Percentiles rank a stretch among this genome's conserved stretches.
Evolutionary conservation across 441 rosid genomes (phyloP).

Genomic region (Corymbia calophylla): DNA sequence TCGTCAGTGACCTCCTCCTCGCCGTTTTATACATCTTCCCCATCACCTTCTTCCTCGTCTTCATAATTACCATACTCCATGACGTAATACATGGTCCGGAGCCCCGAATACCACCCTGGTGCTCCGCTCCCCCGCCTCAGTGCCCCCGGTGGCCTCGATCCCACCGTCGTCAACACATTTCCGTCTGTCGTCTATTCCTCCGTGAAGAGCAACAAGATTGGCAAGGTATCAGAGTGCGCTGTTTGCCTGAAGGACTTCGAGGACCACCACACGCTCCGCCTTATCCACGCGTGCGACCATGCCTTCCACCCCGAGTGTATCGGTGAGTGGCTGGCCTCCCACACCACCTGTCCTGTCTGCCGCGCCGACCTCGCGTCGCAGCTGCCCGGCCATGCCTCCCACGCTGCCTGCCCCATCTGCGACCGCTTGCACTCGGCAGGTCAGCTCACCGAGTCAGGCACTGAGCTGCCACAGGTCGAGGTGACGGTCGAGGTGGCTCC

Average conservation of each 20-base stretch:
- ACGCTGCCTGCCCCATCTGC: neutral
- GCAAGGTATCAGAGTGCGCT: slow-evolving; percentile 4
- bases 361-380: neutral
- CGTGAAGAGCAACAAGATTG: neutral
- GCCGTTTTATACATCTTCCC: neutral
- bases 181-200: neutral
- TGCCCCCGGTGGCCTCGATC: neutral
- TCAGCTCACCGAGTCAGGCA: neutral
- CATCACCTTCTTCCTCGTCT: neutral
- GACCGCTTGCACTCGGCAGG: neutral
- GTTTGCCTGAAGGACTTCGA: slow-evolving; percentile 14
- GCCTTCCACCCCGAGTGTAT: slow-evolving; percentile 16
- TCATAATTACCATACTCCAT: too few species aligned
- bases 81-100: neutral
- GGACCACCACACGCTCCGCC: neutral
- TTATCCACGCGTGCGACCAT: slow-evolving; percentile 8
- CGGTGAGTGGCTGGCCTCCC: slow-evolving; percentile 4
- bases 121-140: neutral
- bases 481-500: neutral
- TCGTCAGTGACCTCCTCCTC: neutral
- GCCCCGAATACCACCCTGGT: neutral
- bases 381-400: neutral
- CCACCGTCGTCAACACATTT: neutral
- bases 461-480: neutral
- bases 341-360: neutral